Base-by-base conservation (phyloP, 352 stramenopile species). In the Pythium chondricola region DNA sequence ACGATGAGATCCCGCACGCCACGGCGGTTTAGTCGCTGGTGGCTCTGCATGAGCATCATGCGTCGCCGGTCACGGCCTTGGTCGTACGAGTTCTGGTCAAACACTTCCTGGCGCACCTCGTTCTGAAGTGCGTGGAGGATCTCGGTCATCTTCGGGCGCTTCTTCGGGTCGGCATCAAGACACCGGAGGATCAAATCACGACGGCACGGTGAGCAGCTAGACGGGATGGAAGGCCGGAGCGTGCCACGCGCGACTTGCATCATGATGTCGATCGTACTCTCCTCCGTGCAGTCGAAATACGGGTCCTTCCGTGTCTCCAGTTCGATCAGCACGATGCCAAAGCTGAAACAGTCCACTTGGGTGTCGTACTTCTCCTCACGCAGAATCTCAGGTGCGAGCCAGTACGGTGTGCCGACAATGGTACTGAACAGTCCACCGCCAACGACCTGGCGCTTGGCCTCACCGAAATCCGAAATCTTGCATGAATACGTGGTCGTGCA, bases 311-410 rank as follows among this genome's bases (percentile, higher is more conserved):
- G 69, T 5, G 78, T 87, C 55, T 90, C 81, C 17, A 93, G 71
- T 58, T 93, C 81, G 16, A 90, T 78, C 7, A 95, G 56, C 41
- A 95, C 86, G 31, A 95, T 83, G 21, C 79, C 82, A 68, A 93
- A 95, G 44, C 80, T 93, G 61, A 93, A 95, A 59, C 77, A 86
- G 55, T 95, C 84, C 10, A 92, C 82, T 58, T 89, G 76, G 4
- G 72, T 73, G 45, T 88, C 78, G 44, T 93, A 95, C 21, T 65
- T 65, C 47, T 90, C 80, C 54, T 92, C 76, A 8, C 82, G 77
- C 2, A 95, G 47, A 47, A 95, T 88, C 52, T 95, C 84, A 1
- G 84, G 84, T 8, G 84, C 84, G 10, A 90, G 56, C 84, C 84
- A 95, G 51, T 82, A 91, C n/a, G 82, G 76, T 33, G 84, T 93